Base-by-base conservation (phyloP, 305 asterid genomes). In the Fraxinus greggii region DNA sequence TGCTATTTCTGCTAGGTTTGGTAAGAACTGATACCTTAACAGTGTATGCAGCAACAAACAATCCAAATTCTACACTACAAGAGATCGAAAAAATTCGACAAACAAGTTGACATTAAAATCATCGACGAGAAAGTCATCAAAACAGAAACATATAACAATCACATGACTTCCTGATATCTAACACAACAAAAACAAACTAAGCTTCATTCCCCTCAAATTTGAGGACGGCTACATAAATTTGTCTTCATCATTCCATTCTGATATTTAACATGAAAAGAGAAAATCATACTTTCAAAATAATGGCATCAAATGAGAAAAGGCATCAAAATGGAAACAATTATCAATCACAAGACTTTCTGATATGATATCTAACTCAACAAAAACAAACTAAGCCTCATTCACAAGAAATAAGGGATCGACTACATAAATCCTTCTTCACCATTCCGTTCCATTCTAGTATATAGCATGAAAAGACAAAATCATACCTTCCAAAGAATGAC, bases 101-200 rank as follows among this genome's bases (percentile, higher is more conserved):
- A 36, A 72, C 24, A 75, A n/a, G 10, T 10, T 33, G 35, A 56
- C 1, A 59, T 0, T n/a, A 76, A 76, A 74, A 75, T 9, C 80
- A 7, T 19, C 28, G 33, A 65, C 24, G 4, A n/a, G 19, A 12
- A 76, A 94, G 36, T 92, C 90, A 76, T 81, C 82, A 51, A 78
- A 63, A 9, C 4, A 63, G 32, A 63, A 24, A 63, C 12, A 24
- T 8, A 4, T 51, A n/a, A 54, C 24, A n/a, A 54, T 54, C 65
- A 54, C 19, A 54, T 13, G 65, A 54, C 24, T 15, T 54, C n/a
- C 5, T 63, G 29, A 23, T 63, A 21, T 63, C 72, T 24, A 63
- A 63, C n/a, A 8, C 32, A 56, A 24, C 15, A 24, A 9, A 38
- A 8, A 38, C 33, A 21, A 21, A 63, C 15, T 63, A 63, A 21